A percentile compares a stretch with the other conserved stretches of the same genome.
These are phyloP conservation scores for Gentiana dahurica DNA, from an alignment of 257 asterid genomes.

Conservation along the genomic window DNA sequence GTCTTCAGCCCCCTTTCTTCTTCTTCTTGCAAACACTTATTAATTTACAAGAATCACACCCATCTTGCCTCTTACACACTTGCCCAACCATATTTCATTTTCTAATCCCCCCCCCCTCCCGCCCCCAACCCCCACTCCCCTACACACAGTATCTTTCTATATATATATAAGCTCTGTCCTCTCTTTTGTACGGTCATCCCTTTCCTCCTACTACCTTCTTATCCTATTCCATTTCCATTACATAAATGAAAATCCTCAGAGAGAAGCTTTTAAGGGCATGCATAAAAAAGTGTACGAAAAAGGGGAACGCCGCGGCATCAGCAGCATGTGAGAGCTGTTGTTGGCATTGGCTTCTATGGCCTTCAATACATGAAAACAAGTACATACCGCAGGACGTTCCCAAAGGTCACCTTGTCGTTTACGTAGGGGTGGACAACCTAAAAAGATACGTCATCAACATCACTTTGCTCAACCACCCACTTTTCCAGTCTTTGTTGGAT, in stretches of 20 bases:
- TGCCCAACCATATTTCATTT: too few species aligned
- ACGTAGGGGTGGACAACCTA: conserved; percentile 51
- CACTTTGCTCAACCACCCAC: conserved; percentile 55
- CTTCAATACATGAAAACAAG: conserved; percentile 29
- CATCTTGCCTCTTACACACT: conserved; percentile 24
- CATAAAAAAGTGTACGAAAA: conserved; percentile 33
- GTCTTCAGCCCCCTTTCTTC: conserved; percentile 10
- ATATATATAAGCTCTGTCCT: conserved; percentile 36
- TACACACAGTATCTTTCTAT: neutral
- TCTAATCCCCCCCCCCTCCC: conserved; percentile 26
- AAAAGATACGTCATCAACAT: conserved; percentile 76
- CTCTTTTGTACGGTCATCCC: conserved; percentile 26
- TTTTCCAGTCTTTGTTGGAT: conserved; percentile 68
- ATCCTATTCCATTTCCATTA: conserved; percentile 1
- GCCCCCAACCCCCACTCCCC: conserved; percentile 23
- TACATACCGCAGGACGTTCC: conserved; percentile 72
- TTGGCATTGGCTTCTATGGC: conserved; percentile 46
- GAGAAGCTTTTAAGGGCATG: conserved; percentile 38
- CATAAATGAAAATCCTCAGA: conserved; percentile 23
- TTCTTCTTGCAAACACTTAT: conserved; percentile 9
- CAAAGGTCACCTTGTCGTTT: conserved; percentile 77
- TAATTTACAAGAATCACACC: conserved; percentile 30
- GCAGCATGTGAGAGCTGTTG: conserved; percentile 28
- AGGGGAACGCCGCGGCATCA: conserved; percentile 32
- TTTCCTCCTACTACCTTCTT: conserved; percentile 4